Base-by-base conservation (phyloP, 164 flowering plant species). In the Amborella trichopoda region DNA sequence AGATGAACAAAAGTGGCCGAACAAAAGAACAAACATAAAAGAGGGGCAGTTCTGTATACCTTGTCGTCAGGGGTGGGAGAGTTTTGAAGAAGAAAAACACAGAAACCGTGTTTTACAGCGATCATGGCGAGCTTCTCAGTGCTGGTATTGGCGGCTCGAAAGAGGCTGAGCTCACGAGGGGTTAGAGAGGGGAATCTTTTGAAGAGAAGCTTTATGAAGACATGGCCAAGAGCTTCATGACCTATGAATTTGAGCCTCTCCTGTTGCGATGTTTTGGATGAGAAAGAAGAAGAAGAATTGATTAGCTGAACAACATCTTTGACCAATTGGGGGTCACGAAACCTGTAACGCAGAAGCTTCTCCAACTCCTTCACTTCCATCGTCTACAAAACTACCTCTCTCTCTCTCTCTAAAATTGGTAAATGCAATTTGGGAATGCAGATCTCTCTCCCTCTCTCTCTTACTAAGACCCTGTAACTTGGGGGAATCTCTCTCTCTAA, bases 61-160 rank as follows among this genome's bases (percentile, higher is more conserved):
- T 75, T 76, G 2, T 53, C 62, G 37, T 73, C 73, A 5, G 82
- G 71, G 2, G 66, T 55, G 20, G 68, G 37, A 3, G 69, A 69
- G 52, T 77, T 75, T 48, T 66, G 88, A 6, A 85, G 58, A 14
- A 89, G 49, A 41, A 60, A 73, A 0, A 30, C 40, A 16, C 71
- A 76, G 3, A 89, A 62, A 11, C 67, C 68, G 30, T 46, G 58
- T 3, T 59, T 52, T 20, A 65, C 46, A n/a, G 69, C 69, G 1
- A 52, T 61, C 4, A 64, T 46, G 2, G 69, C 69, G 4, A 65
- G 59, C 50, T 65, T 65, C 55, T 65, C 69, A 1, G 69, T 65
- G 54, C 65, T 55, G 24, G 60, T 44, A 37, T 65, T 65, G 17
- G 69, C 65, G 3, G 69, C 44, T 2, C 69, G 69, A 1, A 65